A percentile compares a stretch with the other conserved stretches of the same genome.
Conservation (phyloP, 2,329 filamentous ascomycete species). For the Xylariales sp. region DNA sequence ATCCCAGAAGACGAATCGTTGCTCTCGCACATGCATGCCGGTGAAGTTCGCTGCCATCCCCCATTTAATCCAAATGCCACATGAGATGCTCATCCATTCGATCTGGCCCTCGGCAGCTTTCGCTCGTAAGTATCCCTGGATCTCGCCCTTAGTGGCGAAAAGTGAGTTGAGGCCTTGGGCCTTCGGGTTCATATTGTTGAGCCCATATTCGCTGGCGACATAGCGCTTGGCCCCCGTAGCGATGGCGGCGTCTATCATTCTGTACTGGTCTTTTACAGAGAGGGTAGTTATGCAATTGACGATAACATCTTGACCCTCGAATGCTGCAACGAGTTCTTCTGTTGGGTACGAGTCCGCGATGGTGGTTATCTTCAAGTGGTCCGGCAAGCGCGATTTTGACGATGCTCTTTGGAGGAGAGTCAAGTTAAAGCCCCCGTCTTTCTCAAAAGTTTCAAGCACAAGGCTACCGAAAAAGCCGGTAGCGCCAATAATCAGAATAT, state of each 20-base stretch:
- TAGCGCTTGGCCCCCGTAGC: slow-evolving; percentile 66
- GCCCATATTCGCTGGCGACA: slow-evolving; percentile 64
- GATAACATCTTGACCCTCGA: slow-evolving; percentile 45
- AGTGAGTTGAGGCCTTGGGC: slow-evolving; percentile 44
- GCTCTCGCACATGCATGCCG: slow-evolving; percentile 42
- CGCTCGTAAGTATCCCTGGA: slow-evolving; percentile 46
- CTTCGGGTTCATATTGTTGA: slow-evolving; percentile 50
- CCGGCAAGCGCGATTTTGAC: slow-evolving; percentile 43
- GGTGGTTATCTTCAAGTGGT: slow-evolving; percentile 40
- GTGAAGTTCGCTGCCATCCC: slow-evolving; percentile 45
- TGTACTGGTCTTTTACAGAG: slow-evolving; percentile 56
- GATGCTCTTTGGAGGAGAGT: slow-evolving; percentile 47
- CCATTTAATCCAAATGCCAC: slow-evolving; percentile 50
- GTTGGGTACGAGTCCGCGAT: slow-evolving; percentile 48
- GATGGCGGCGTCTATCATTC: slow-evolving; percentile 66
- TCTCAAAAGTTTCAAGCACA: slow-evolving; percentile 45
- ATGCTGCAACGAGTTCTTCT: slow-evolving; percentile 42
- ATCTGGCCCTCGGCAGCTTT: slow-evolving; percentile 44
- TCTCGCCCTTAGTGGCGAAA: slow-evolving; percentile 47
- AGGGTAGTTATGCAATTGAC: slow-evolving; percentile 57
- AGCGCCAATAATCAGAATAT: slow-evolving; percentile 49
- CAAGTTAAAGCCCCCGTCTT: slow-evolving; percentile 45
- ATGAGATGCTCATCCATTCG: slow-evolving; percentile 49
- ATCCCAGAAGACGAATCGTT: slow-evolving; percentile 48
- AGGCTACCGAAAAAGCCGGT: slow-evolving; percentile 49